Percentiles rank a stretch among this genome's conserved stretches.
These are phyloP conservation scores for Anisodus tanguticus DNA, from an alignment of 257 asterid species.

Conservation along the genomic window DNA sequence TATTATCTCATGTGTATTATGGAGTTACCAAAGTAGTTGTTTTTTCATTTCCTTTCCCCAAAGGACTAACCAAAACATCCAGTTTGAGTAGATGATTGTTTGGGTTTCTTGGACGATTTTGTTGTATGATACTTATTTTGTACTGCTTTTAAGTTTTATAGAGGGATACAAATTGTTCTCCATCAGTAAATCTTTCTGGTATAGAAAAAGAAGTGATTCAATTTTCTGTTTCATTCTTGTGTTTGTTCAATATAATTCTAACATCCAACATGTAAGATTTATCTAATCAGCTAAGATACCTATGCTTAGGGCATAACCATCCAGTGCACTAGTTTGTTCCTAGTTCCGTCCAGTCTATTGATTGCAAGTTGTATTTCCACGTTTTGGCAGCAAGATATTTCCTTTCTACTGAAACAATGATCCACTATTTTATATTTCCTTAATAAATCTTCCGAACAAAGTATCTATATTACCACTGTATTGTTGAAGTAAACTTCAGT, in stretches of 20 bases:
- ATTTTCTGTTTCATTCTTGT: background rate
- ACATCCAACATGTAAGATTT: constrained; percentile 11
- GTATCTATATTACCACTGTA: background rate
- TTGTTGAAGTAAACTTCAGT: constrained; percentile 1
- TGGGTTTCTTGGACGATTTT: background rate
- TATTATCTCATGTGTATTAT: constrained; percentile 19
- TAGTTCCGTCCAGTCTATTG: constrained; percentile 1
- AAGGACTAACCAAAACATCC: background rate
- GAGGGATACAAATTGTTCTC: background rate
- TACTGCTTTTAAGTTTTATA: background rate
- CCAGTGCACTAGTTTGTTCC: constrained; percentile 11
- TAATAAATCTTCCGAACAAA: background rate
- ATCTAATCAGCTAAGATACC: background rate
- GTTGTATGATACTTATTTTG: background rate
- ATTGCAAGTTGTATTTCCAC: background rate
- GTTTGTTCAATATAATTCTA: background rate
- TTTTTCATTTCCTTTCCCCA: background rate
- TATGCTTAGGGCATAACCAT: constrained; percentile 17
- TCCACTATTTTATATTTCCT: constrained; percentile 16
- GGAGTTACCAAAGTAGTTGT: constrained; percentile 22
- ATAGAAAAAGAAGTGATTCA: constrained; percentile 4
- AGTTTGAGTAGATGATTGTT: background rate
- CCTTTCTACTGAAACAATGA: background rate
- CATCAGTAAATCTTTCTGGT: background rate
- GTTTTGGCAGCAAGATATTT: background rate